Evolutionary conservation across 2,329 filamentous ascomycete genomes (phyloP).

Genomic region (Simplicillium aogashimaense): DNA sequence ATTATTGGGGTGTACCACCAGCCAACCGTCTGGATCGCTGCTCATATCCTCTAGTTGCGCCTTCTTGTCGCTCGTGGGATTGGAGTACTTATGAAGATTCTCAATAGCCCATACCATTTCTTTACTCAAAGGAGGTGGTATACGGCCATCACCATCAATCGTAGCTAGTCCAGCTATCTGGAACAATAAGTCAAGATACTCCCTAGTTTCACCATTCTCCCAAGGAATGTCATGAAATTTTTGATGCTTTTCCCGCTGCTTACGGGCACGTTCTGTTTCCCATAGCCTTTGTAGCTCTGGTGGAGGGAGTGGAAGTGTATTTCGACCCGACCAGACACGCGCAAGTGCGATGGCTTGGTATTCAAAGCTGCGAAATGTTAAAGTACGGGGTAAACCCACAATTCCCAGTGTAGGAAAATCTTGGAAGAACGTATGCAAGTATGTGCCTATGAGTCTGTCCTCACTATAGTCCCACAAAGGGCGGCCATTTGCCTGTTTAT

Average conservation of each 20-base stretch:
- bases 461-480: constrained; percentile 38
- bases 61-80: constrained; percentile 14
- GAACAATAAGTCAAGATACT: constrained; percentile 35
- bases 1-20: too few relatives aligned
- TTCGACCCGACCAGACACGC: constrained; percentile 33
- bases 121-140: constrained; percentile 32
- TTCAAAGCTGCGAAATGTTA: constrained; percentile 39
- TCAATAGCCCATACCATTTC: constrained; percentile 37
- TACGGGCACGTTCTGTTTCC: constrained; percentile 29
- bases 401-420: constrained; percentile 33
- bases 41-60: too few relatives aligned
- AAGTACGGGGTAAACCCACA: constrained; percentile 3
- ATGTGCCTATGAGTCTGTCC: constrained; percentile 32
- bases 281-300: constrained; percentile 30
- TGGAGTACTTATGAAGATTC: constrained; percentile 36
- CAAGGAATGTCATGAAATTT: constrained; percentile 44
- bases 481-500: constrained; percentile 30
- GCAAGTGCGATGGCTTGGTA: constrained; percentile 46
- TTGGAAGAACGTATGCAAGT: constrained; percentile 43
- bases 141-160: constrained; percentile 33
- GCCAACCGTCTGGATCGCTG: too few relatives aligned
- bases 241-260: constrained; percentile 16
- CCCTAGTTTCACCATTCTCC: constrained; percentile 39
- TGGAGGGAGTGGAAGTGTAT: constrained; percentile 25
- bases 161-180: constrained; percentile 36